phyloP scores from a whole-genome alignment of 192 early-diverging fungal genomes.

The Backusella morwellensis region DNA sequence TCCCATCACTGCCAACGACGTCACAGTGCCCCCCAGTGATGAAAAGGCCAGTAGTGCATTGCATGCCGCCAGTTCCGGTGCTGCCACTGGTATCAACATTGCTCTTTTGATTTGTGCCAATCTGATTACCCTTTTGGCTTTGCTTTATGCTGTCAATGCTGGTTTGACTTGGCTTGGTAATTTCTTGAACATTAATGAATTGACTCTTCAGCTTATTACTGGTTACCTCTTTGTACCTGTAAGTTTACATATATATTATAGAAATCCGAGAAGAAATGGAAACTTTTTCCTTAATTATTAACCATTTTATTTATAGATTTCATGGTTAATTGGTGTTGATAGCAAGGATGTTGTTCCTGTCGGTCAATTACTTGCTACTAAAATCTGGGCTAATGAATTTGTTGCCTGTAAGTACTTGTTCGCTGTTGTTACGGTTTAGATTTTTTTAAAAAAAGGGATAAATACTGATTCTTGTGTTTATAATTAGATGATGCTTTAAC shows the following conservation, averaged over 20 bases:
- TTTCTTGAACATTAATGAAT: constrained; percentile 54
- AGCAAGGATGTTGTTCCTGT: constrained; percentile 46
- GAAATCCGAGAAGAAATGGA: background rate
- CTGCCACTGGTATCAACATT: constrained; percentile 77
- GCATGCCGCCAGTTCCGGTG: constrained; percentile 82
- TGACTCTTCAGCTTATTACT: constrained; percentile 67
- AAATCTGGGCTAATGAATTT: constrained; percentile 88
- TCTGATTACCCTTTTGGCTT: constrained; percentile 73
- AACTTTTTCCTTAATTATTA: background rate
- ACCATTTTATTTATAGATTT: constrained; percentile 34
- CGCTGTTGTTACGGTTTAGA: background rate
- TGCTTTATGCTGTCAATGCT: constrained; percentile 68
- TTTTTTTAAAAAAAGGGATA: background rate
- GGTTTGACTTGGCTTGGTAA: constrained; percentile 69
- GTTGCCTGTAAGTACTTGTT: constrained; percentile 58
- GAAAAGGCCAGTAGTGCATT: constrained; percentile 72
- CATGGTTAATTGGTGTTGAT: constrained; percentile 54
- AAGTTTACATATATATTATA: background rate
- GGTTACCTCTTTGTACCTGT: constrained; percentile 80
- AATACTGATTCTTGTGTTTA: background rate
- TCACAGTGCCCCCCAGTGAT: constrained; percentile 51
- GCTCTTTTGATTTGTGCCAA: constrained; percentile 71
- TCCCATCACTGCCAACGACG: constrained; percentile 71
- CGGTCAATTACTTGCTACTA: constrained; percentile 65
- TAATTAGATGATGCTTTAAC: constrained; percentile 16